Conservation (phyloP, 495 filamentous ascomycete species). For the Chlorociboria aeruginascens region DNA sequence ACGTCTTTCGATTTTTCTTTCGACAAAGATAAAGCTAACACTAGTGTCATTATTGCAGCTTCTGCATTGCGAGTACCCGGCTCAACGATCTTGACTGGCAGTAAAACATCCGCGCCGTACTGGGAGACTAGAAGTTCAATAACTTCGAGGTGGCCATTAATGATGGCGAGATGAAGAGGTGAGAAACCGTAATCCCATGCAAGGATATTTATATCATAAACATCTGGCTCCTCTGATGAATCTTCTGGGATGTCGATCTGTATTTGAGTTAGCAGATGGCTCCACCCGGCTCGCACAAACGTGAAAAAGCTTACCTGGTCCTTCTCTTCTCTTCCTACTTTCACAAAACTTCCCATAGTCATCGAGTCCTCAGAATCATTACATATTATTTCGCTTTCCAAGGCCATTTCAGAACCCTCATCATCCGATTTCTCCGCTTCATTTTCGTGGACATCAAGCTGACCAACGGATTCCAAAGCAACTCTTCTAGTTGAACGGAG, state of each 20-base stretch:
- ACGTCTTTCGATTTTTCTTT: slow-evolving; percentile 47
- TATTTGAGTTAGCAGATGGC: background rate
- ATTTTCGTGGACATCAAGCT: slow-evolving; percentile 28
- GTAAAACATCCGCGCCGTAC: slow-evolving; percentile 60
- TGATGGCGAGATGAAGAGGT: slow-evolving; percentile 65
- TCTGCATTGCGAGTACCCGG: slow-evolving; percentile 30
- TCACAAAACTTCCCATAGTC: slow-evolving; percentile 48
- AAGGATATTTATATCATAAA: slow-evolving; percentile 62
- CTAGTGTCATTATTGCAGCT: slow-evolving; percentile 51
- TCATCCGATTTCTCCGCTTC: slow-evolving; percentile 29
- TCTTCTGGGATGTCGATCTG: slow-evolving; percentile 27
- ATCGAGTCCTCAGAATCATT: slow-evolving; percentile 21
- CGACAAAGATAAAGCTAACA: slow-evolving; percentile 45
- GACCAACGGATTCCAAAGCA: slow-evolving; percentile 5
- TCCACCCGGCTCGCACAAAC: background rate
- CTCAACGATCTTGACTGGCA: slow-evolving; percentile 52
- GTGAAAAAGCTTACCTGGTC: slow-evolving; percentile 16
- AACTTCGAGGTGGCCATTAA: slow-evolving; percentile 52
- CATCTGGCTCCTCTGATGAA: slow-evolving; percentile 56
- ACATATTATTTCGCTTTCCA: slow-evolving; percentile 7
- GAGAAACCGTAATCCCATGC: slow-evolving; percentile 65
- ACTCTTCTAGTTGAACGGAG: slow-evolving; percentile 11
- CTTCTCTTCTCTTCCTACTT: slow-evolving; percentile 37
- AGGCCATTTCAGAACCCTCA: slow-evolving; percentile 20
- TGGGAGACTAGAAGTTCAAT: slow-evolving; percentile 58